Evolutionary conservation across 163 green algal genomes (phyloP).

Genomic region (Scenedesmus sp.): DNA sequence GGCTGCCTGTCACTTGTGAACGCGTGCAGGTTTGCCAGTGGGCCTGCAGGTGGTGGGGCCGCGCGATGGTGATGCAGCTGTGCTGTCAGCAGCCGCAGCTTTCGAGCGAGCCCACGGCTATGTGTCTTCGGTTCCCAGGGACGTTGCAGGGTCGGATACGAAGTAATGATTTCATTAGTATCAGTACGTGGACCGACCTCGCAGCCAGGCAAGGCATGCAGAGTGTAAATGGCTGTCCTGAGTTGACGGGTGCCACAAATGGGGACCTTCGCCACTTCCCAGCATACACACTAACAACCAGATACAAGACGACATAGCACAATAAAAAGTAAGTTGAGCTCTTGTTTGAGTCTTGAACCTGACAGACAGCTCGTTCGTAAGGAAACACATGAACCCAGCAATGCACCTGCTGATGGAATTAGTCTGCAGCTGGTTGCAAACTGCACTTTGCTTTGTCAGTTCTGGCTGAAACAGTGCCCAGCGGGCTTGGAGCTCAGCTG

Average conservation of each 20-base stretch:
- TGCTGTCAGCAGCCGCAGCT: constrained; percentile 59
- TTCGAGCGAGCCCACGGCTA: constrained; percentile 56
- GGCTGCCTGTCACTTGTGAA: not conserved
- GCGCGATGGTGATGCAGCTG: constrained; percentile 38
- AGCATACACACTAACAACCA: not conserved
- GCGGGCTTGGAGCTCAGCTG: not conserved
- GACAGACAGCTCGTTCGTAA: not conserved
- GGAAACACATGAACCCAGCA: not conserved
- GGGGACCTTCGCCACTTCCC: not conserved
- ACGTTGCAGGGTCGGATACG: not conserved
- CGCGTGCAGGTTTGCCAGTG: constrained; percentile 59
- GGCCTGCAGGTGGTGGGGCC: constrained; percentile 66
- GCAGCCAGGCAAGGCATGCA: not conserved
- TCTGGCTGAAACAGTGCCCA: not conserved
- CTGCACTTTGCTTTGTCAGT: not conserved
- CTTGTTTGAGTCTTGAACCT: not conserved
- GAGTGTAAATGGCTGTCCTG: not conserved
- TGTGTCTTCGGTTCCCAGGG: not conserved
- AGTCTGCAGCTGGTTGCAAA: not conserved
- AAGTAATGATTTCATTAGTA: not conserved
- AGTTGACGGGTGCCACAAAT: not conserved
- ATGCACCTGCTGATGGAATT: not conserved
- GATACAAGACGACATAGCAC: too few species aligned
- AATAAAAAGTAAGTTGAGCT: not conserved
- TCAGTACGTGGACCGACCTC: not conserved